Conservation (phyloP, 2,329 filamentous ascomycete species). For the Pseudogymnoascus pannorum region DNA sequence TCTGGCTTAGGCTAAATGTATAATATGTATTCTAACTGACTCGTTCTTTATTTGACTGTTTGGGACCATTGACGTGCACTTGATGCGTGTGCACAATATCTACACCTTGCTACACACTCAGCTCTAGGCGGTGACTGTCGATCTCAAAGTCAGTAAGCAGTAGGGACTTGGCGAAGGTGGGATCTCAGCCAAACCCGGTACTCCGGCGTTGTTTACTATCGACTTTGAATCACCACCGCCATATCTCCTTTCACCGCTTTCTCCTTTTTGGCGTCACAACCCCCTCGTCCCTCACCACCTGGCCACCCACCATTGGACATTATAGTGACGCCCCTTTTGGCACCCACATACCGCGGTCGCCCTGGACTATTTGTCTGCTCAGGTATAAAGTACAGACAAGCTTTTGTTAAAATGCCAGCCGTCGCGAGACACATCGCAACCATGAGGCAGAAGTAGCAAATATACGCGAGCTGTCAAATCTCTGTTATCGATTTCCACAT, state of each 20-base stretch:
- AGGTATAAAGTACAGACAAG: constrained; percentile 5
- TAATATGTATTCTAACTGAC: background rate
- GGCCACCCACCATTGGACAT: background rate
- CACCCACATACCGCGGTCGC: background rate
- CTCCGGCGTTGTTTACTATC: background rate
- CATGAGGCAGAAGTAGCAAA: background rate
- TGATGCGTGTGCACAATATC: background rate
- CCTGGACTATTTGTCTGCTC: background rate
- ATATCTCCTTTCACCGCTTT: background rate
- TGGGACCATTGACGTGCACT: background rate
- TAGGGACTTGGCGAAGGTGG: background rate
- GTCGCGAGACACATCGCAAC: background rate
- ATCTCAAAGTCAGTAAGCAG: background rate
- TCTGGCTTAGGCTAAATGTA: background rate
- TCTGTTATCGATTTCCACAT: background rate
- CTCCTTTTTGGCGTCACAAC: background rate
- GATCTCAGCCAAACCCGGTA: background rate
- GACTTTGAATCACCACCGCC: background rate
- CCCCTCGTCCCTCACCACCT: background rate
- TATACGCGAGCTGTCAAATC: background rate
- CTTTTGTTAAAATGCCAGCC: background rate
- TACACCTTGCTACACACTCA: background rate
- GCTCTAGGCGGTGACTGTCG: background rate
- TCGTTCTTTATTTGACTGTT: background rate
- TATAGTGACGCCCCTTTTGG: background rate